A percentile compares a stretch with the other conserved stretches of the same genome.
These are phyloP conservation scores for Ophiostoma triangulosporum DNA, from an alignment of 2,329 filamentous ascomycete species.

Conservation along the genomic window DNA sequence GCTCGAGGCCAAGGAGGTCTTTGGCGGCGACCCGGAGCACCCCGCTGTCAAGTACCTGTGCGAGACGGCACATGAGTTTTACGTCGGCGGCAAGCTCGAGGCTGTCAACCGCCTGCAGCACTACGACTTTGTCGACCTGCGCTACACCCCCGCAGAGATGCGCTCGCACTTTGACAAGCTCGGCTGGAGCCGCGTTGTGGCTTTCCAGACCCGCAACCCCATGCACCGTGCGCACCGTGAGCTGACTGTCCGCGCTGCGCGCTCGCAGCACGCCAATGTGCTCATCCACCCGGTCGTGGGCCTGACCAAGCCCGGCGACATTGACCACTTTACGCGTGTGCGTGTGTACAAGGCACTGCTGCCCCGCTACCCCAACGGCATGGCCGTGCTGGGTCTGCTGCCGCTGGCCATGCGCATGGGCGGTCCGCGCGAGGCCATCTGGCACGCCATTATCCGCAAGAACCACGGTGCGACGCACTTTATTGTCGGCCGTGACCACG, in stretches of 20 bases:
- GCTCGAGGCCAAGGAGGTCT: conserved; percentile 86
- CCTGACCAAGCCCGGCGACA: conserved; percentile 96
- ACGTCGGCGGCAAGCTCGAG: conserved; percentile 91
- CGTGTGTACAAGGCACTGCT: conserved; percentile 96
- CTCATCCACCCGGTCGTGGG: conserved; percentile 98
- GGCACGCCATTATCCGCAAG: conserved; percentile 99
- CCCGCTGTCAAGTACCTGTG: conserved; percentile 86
- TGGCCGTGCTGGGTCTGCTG: conserved; percentile 91
- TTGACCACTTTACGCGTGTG: conserved; percentile 98
- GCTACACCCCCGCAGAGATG: conserved; percentile 91
- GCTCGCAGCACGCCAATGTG: conserved; percentile 92
- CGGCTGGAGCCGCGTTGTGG: conserved; percentile 92
- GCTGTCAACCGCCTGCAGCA: conserved; percentile 91
- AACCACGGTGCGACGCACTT: conserved; percentile 99
- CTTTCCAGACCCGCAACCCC: conserved; percentile 97
- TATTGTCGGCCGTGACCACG: conserved; percentile 97
- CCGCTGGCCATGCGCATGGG: conserved; percentile 99
- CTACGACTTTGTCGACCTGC: conserved; percentile 95
- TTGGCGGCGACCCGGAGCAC: conserved; percentile 82
- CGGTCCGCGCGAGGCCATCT: conserved; percentile 93
- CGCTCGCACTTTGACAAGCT: conserved; percentile 98
- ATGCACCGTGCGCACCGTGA: conserved; percentile 99
- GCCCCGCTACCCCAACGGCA: conserved; percentile 94
- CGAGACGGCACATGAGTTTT: conserved; percentile 69
- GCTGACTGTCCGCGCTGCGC: conserved; percentile 90